Base-by-base conservation (phyloP, 78 protist genomes). In the Dictyostelium firmibasis region DNA sequence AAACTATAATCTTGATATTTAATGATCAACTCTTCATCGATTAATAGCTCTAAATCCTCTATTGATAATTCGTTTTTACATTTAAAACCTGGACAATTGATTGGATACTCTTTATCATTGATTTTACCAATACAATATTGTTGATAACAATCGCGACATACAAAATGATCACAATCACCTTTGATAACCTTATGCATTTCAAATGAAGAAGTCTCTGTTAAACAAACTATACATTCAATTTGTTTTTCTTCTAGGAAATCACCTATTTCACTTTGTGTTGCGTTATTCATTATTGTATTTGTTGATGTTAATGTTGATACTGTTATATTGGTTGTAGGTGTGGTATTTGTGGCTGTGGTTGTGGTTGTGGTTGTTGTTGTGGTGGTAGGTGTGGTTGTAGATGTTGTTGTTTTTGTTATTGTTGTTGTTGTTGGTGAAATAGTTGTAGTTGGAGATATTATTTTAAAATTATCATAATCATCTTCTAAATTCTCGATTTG, bases 41-140 rank as follows among this genome's bases (percentile, higher is more conserved):
- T 29, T 13, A 85, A 60, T 11, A 75, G 14, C 8, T 74, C 76
- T 23, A 85, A 50, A 75, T 85, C 92, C 7, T 41, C 75, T 0
- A 85, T 25, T 85, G 35, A 3, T 11, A 85, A 7, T 75, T 85
- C 92, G 8, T 72, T 72, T 57, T 47, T 75, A 75, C 92, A 85
- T 85, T 75, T 75, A 85, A 41, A 85, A 0, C 36, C 57, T 29
- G 92, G 92, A 53, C 92, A 85, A 83, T 31, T 85, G 16, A 85
- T 85, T n/a, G 92, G 92, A 75, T 29, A 85, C 18, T 75, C 84
- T 36, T 60, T 47, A 6, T 85, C 92, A 33, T 85, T 72, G 36
- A 85, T 85, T 85, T 85, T 85, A 31, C 84, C 53, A 25, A 85
- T 35, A 9, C 78, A 75, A 85, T 85, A 85, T 16, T 77, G 81